These are phyloP conservation scores for Hericium alpestre DNA, from an alignment of 768 basidiomycete species.

Conservation along the genomic window DNA sequence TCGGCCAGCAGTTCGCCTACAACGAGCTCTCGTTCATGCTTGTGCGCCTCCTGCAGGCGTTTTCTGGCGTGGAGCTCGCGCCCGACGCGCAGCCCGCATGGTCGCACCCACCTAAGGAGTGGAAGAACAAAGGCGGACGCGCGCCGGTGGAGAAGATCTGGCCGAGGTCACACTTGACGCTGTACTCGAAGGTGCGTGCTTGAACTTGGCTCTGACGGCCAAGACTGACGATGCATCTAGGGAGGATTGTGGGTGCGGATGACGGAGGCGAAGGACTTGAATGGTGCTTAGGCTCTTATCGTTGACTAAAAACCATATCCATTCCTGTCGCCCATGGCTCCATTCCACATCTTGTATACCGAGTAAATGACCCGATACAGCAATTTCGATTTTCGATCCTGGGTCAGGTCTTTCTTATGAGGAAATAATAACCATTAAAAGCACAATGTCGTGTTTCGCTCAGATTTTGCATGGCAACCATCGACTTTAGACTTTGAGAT, in stretches of 20 bases:
- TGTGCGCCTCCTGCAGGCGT: slow-evolving; percentile 38
- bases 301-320: no score
- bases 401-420: no score
- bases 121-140: background rate
- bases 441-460: no score
- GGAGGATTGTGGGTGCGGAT: background rate
- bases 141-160: slow-evolving; percentile 6
- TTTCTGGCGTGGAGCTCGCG: slow-evolving; percentile 20
- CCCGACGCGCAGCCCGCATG: slow-evolving; percentile 15
- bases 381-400: no score
- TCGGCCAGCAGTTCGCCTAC: slow-evolving; percentile 46
- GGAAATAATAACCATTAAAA: no score
- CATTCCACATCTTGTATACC: no score
- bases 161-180: slow-evolving; percentile 2
- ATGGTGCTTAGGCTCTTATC: background rate
- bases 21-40: slow-evolving; percentile 45
- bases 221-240: background rate
- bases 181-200: background rate
- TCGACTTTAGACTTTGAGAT: no score
- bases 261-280: background rate
- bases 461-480: no score
- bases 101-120: background rate
- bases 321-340: no score
- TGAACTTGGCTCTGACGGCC: background rate
- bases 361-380: no score